Evolutionary conservation across 192 early-diverging fungal genomes (phyloP).

Genomic region (Backusella luteola): DNA sequence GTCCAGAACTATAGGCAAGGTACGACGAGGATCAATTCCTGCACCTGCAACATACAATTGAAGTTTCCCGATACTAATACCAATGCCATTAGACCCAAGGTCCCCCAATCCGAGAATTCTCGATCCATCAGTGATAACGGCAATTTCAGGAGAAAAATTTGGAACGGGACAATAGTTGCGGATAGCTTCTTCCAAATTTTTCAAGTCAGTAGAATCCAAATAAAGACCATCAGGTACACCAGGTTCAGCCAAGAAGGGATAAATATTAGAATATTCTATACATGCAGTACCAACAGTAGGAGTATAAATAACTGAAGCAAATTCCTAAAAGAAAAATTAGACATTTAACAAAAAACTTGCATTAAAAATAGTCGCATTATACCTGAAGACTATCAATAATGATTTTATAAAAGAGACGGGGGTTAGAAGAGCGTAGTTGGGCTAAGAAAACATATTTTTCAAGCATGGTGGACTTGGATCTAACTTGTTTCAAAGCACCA

Average conservation of each 20-base stretch:
- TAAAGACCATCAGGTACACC: constrained; percentile 81
- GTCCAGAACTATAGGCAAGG: constrained; percentile 90
- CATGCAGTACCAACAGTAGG: constrained; percentile 85
- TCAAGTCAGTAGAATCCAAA: constrained; percentile 72
- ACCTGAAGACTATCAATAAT: constrained; percentile 74
- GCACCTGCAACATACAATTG: constrained; percentile 88
- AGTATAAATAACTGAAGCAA: constrained; percentile 80
- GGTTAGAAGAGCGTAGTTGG: constrained; percentile 76
- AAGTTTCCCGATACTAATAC: constrained; percentile 94
- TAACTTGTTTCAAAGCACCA: constrained; percentile 69
- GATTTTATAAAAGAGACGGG: constrained; percentile 81
- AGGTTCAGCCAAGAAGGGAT: constrained; percentile 78
- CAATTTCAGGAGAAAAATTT: constrained; percentile 69
- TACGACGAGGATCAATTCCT: constrained; percentile 82
- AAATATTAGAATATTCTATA: constrained; percentile 86
- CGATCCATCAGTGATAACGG: constrained; percentile 94
- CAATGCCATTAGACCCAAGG: constrained; percentile 92
- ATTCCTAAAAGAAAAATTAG: constrained; percentile 49
- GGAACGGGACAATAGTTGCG: constrained; percentile 57
- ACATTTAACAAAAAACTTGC: not conserved
- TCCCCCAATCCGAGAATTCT: constrained; percentile 94
- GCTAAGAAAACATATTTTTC: constrained; percentile 88
- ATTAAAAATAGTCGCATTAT: constrained; percentile 11
- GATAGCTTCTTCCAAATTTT: constrained; percentile 74
- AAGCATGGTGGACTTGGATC: constrained; percentile 65